These are phyloP conservation scores for Aphanomyces stellatus DNA, from an alignment of 352 stramenopile species.

Conservation along the genomic window DNA sequence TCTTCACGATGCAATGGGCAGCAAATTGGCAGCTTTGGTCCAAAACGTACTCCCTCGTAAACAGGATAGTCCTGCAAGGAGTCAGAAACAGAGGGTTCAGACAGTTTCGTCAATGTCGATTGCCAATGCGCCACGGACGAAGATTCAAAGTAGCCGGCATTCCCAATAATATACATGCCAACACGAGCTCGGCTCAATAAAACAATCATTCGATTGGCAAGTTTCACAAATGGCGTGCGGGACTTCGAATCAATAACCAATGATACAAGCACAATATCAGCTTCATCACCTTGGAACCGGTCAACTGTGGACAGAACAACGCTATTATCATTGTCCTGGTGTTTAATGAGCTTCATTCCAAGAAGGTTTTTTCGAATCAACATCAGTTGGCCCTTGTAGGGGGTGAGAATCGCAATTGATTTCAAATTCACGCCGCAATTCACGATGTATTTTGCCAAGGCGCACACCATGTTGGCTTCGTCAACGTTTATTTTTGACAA, in stretches of 20 bases:
- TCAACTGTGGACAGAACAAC: conserved; percentile 74
- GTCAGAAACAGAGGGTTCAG: conserved; percentile 34
- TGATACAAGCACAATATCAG: conserved; percentile 79
- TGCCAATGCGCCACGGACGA: conserved; percentile 59
- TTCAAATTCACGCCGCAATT: conserved; percentile 55
- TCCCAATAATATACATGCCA: conserved; percentile 79
- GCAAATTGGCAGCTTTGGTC: conserved; percentile 56
- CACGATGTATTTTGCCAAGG: conserved; percentile 68
- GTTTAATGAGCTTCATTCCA: conserved; percentile 21
- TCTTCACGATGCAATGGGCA: conserved; percentile 58
- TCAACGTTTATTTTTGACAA: conserved; percentile 63
- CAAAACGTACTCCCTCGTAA: conserved; percentile 43
- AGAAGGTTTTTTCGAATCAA: conserved; percentile 70
- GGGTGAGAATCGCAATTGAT: conserved; percentile 82
- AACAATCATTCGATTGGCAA: conserved; percentile 86
- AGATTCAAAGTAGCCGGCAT: conserved; percentile 67
- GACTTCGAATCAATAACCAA: conserved; percentile 86
- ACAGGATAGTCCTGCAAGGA: conserved; percentile 27
- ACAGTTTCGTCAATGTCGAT: conserved; percentile 51
- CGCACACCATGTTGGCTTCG: conserved; percentile 71
- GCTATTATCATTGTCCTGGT: conserved; percentile 22
- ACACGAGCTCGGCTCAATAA: conserved; percentile 75
- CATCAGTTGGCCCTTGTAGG: conserved; percentile 85
- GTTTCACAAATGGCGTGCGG: conserved; percentile 78
- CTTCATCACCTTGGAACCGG: conserved; percentile 86